Evolutionary conservation across 1,139 yeast genomes (phyloP).

Genomic region (Blastobotrys proliferans): DNA sequence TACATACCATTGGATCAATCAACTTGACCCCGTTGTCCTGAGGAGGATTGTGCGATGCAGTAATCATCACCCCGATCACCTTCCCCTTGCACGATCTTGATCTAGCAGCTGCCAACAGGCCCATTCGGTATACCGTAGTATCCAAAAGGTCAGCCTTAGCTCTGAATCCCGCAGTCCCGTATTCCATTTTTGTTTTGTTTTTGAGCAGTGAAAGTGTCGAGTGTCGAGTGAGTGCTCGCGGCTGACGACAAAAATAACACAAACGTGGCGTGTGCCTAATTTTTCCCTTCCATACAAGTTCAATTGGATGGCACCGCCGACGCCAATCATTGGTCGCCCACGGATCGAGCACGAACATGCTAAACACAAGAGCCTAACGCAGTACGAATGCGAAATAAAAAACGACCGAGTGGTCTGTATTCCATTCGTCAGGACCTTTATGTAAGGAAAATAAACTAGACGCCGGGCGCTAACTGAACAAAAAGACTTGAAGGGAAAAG

Average conservation of each 20-base stretch:
- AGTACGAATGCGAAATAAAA: constrained; percentile 34
- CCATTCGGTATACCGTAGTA: constrained; percentile 81
- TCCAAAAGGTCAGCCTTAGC: constrained; percentile 67
- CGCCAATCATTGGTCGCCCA: constrained; percentile 18
- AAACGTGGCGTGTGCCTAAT: not conserved
- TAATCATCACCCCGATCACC: constrained; percentile 79
- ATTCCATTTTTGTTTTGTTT: constrained; percentile 32
- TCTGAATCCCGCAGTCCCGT: constrained; percentile 98
- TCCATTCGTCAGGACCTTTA: constrained; percentile 21
- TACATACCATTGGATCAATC: constrained; percentile 59
- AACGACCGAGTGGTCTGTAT: constrained; percentile 24
- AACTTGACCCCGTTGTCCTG: constrained; percentile 93
- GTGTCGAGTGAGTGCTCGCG: too few relatives aligned
- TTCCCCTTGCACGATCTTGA: constrained; percentile 66
- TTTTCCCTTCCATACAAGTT: not conserved
- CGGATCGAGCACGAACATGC: constrained; percentile 10
- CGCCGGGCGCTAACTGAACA: not conserved
- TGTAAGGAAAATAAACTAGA: not conserved
- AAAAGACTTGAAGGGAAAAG: not conserved
- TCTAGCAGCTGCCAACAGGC: constrained; percentile 75
- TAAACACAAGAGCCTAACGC: constrained; percentile 33
- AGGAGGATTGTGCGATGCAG: constrained; percentile 97
- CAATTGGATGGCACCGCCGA: constrained; percentile 27
- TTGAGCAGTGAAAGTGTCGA: not conserved
- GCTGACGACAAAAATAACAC: not conserved